These are phyloP conservation scores for Ophiostoma piceae DNA, from an alignment of 2,329 filamentous ascomycete genomes.

Conservation along the genomic window DNA sequence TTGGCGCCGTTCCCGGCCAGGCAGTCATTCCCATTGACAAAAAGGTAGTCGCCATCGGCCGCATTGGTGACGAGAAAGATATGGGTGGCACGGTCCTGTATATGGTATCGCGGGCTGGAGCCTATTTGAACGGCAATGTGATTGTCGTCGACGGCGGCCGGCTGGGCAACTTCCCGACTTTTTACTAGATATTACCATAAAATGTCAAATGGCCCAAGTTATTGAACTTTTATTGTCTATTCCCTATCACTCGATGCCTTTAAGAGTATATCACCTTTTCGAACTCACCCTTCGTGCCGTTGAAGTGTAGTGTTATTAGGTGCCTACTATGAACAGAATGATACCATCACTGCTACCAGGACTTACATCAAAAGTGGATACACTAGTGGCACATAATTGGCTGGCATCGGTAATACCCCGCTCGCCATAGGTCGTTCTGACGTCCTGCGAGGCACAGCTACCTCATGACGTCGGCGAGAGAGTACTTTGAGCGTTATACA, in stretches of 20 bases:
- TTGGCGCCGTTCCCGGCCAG: background rate
- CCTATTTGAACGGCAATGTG: conserved; percentile 60
- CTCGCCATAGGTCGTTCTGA: background rate
- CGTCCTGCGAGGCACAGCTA: background rate
- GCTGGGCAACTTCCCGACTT: conserved; percentile 50
- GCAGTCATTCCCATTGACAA: background rate
- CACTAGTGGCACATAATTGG: background rate
- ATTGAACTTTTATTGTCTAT: too few species aligned
- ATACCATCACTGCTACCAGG: background rate
- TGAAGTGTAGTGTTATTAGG: too few species aligned
- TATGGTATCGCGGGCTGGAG: conserved; percentile 58
- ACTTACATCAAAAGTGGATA: background rate
- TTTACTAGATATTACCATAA: conserved; percentile 27
- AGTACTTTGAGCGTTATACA: background rate
- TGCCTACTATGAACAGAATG: background rate
- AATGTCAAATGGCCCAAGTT: too few species aligned
- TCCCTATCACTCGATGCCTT: too few species aligned
- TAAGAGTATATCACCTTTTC: too few species aligned
- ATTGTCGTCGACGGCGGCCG: conserved; percentile 60
- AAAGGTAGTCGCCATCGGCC: background rate
- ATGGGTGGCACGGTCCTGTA: conserved; percentile 36
- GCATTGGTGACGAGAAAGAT: background rate
- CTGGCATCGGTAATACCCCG: background rate
- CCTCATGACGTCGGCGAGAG: background rate
- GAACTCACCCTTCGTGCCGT: too few species aligned